A percentile compares a stretch with the other conserved stretches of the same genome.
Conservation (phyloP, 1,284 basidiomycete genomes). For the Wolfiporia cocos region DNA sequence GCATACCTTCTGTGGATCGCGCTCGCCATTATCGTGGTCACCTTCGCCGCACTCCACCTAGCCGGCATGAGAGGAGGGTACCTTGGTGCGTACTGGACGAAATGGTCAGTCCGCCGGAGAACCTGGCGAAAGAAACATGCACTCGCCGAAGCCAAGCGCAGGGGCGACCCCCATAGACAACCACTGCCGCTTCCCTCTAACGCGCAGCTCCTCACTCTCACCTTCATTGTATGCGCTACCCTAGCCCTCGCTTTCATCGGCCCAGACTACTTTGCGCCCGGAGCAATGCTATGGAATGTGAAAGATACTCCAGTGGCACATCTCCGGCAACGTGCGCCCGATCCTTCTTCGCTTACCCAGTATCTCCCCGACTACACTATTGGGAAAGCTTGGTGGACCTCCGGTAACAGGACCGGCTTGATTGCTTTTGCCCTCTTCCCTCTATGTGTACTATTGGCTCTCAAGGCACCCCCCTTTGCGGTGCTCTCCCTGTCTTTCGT, state of each 20-base stretch:
- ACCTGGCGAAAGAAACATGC: slow-evolving; percentile 40
- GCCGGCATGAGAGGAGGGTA: slow-evolving; percentile 34
- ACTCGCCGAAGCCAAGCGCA: slow-evolving; percentile 25
- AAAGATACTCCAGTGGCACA: slow-evolving; percentile 20
- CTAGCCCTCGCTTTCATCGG: slow-evolving; percentile 53
- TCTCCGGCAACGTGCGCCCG: slow-evolving; percentile 16
- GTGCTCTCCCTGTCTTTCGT: slow-evolving; percentile 68
- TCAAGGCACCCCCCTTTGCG: slow-evolving; percentile 81
- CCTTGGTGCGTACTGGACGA: slow-evolving; percentile 45
- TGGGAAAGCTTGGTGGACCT: slow-evolving; percentile 73
- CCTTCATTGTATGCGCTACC: slow-evolving; percentile 36
- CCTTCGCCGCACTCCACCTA: slow-evolving; percentile 35
- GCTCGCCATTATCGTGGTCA: slow-evolving; percentile 35
- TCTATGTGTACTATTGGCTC: slow-evolving; percentile 69
- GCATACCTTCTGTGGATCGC: slow-evolving; percentile 49
- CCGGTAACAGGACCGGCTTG: slow-evolving; percentile 67
- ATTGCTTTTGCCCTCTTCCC: slow-evolving; percentile 79
- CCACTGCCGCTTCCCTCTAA: slow-evolving; percentile 59
- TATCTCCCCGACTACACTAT: slow-evolving; percentile 56
- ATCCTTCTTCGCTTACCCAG: slow-evolving; percentile 24
- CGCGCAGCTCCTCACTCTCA: slow-evolving; percentile 45
- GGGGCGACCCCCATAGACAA: slow-evolving; percentile 33
- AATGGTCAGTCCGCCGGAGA: slow-evolving; percentile 48
- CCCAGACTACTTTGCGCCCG: slow-evolving; percentile 70
- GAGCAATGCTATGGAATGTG: slow-evolving; percentile 36